Base-by-base conservation (phyloP, 768 basidiomycete genomes). In the Gloeopeniophorella convolvens region DNA sequence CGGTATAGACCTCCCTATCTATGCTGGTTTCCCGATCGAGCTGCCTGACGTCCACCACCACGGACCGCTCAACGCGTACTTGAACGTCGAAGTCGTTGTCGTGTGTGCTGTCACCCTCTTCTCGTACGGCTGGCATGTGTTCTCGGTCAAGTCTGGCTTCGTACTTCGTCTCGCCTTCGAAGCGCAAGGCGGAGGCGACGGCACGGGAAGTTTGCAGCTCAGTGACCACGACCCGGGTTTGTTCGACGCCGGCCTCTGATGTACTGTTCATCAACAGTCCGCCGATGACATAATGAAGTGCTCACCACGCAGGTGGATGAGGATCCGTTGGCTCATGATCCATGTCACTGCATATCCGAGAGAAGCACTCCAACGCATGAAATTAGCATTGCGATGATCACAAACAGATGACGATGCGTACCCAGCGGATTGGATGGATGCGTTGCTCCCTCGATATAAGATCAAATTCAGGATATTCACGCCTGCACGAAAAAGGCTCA, bases 261-360 rank as follows among this genome's bases (percentile, higher is more conserved):
- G 12, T 26, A 5, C 26, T 5, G 10, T 39, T 31, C n/a, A 12
- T 34, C 20, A 31, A 23, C n/a, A 13, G 21, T 13, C n/a, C 16
- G 3, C 16, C 5, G 27, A 12, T 28, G 12, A 34, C n/a, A 1
- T 27, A 3, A 21, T 35, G 8, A 32, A 20, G 23, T 15, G 50
- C 63, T 48, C 54, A 67, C 68, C 62, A 18, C 62, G 65, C 11
- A 67, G 56, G 33, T 68, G 66, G 36, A 65, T 63, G 43, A 69
- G 61, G 50, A 69, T 61, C 8, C 63, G 60, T 46, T 69, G 68
- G 48, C 62, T 64, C 68, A 63, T 67, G 49, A 67, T 68, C 67
- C 65, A 68, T 15, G 66, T 64, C 21, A 63, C 35, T 2, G 63
- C 59, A 55, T 67, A 69, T 36, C 60, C 70, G n/a, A 68, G 54